Percentiles rank a stretch among this genome's conserved stretches.
These are phyloP conservation scores for Elasticomyces elasticus DNA, from an alignment of 495 filamentous ascomycete species.

Conservation along the genomic window DNA sequence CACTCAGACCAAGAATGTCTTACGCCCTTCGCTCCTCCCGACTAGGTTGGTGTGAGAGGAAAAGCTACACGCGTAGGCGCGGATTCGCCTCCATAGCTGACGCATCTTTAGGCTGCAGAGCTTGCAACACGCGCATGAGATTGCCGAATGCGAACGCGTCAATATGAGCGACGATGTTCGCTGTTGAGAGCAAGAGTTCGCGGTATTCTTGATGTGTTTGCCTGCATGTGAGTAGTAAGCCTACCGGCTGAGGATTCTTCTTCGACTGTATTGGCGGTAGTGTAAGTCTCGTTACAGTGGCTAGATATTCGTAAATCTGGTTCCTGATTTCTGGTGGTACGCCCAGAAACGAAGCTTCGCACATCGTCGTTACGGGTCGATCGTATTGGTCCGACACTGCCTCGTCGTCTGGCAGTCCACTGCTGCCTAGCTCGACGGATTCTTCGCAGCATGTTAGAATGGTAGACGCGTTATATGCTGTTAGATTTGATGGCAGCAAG, in stretches of 20 bases:
- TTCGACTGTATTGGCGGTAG: neutral
- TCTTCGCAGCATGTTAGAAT: neutral
- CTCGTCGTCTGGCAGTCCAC: neutral
- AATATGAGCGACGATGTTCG: neutral
- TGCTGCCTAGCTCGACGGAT: neutral
- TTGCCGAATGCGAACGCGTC: neutral
- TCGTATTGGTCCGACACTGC: neutral
- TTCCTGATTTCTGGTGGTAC: neutral
- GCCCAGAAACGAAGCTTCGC: neutral
- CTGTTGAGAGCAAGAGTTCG: neutral
- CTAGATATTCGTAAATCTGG: neutral
- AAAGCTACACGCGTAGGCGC: neutral
- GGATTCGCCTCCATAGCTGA: neutral
- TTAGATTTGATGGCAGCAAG: neutral
- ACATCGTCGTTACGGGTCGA: neutral
- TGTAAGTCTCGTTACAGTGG: neutral
- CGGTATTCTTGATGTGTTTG: neutral
- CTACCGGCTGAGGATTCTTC: neutral
- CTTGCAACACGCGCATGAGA: neutral
- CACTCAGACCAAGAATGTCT: no score
- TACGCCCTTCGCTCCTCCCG: neutral
- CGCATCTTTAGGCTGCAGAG: neutral
- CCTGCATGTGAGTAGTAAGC: neutral
- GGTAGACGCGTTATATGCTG: no score
- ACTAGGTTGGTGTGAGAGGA: neutral